Evolutionary conservation across 805 yeast genomes (phyloP).

Genomic region (Yamadazyma insecticola): DNA sequence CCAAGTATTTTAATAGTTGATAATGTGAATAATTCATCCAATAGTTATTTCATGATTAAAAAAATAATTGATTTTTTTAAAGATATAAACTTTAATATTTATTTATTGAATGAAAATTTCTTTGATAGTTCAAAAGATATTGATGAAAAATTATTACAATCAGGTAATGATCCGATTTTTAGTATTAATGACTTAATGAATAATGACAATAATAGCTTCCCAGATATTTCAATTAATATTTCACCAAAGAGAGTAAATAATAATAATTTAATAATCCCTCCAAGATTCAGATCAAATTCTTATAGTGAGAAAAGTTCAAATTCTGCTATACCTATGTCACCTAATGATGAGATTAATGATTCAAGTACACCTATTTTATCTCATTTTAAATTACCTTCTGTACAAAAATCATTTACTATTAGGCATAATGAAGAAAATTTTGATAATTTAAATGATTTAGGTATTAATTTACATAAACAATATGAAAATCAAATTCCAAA

Average conservation of each 20-base stretch:
- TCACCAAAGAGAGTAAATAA: constrained; percentile 3
- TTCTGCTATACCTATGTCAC: constrained; percentile 8
- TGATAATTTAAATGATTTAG: constrained; percentile 36
- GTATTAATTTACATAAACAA: constrained; percentile 10
- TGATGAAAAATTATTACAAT: constrained; percentile 1
- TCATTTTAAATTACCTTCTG: constrained; percentile 49
- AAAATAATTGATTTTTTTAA: constrained; percentile 44
- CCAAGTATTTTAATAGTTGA: constrained; percentile 50
- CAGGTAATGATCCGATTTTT: constrained; percentile 10
- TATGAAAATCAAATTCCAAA: constrained; percentile 1
- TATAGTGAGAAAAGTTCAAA: constrained; percentile 10
- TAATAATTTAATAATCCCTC: constrained; percentile 1
- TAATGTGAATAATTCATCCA: constrained; percentile 27
- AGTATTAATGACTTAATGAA: constrained; percentile 7
- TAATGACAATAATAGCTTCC: constrained; percentile 6
- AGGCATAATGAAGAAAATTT: constrained; percentile 51
- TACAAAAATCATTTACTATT: constrained; percentile 25
- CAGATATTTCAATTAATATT: constrained; percentile 4
- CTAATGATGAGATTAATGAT: too few species aligned
- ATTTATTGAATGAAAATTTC: constrained; percentile 7
- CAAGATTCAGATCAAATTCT: constrained; percentile 14
- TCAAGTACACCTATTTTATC: constrained; percentile 38
- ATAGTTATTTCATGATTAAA: constrained; percentile 42
- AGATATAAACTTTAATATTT: constrained; percentile 3
- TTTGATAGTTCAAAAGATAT: constrained; percentile 15